Evolutionary conservation across 164 flowering plant genomes (phyloP), one percentile per base, ranked within the genome.

Genomic region (Euptelea pleiosperma): DNA sequence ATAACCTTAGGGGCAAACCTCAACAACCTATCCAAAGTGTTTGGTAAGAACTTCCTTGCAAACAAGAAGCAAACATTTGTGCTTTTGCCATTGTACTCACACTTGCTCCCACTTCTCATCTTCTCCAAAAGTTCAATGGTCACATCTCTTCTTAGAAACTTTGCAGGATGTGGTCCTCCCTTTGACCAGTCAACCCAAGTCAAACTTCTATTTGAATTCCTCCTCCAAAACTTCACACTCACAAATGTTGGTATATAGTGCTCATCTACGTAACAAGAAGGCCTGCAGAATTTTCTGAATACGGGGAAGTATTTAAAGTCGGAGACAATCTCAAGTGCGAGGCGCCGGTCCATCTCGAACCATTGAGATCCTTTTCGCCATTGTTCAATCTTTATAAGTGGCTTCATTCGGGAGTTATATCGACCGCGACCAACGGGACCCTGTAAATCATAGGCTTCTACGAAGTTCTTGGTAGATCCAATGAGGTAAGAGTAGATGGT

Each of bases 361-460:
- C 96, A 85, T 52, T 87, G 96, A 1, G 86, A 73, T 21, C 96
- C 96, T 39, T 88, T 88, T 30, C 88, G 52, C 96, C 96, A 88
- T 19, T 81, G 76, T 0, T 50, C 12, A 6, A 79, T 43, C 28
- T 24, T 48, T 58, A 89, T 63, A 0, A 1, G n/a, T 0, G 91
- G 93, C 24, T 8, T 25, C 87, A 86, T 81, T 1, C 58, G 64
- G 8, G 0, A 25, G 58, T 33, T 67, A 61, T 89, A 89, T 4
- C 93, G 74, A 54, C 87, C 91, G 0, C 80, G 84, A 26, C 96
- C 90, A 8, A 73, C 77, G 0, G 77, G 61, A 24, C 89, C 75
- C 0, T 70, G 75, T 3, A 73, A 56, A 33, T 84, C 91, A 6
- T 71, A 79, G 28, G 69, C 34, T 67, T 80, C 78, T 3, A 89